Evolutionary conservation across 352 stramenopile genomes (phyloP).

Genomic region (Albugo laibachii): DNA sequence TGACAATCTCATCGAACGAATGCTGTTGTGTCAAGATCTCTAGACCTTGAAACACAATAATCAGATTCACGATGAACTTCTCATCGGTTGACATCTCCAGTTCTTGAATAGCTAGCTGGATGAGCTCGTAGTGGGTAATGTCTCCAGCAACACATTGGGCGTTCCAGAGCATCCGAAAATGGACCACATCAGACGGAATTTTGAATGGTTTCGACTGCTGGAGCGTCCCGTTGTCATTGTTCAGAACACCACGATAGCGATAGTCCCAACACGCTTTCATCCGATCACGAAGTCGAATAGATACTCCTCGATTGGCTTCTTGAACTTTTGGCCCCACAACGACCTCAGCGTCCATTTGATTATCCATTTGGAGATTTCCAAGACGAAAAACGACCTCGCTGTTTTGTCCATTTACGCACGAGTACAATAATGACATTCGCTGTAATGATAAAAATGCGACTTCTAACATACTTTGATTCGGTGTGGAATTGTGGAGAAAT

Average conservation of each 20-base stretch:
- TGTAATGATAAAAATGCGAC: constrained; percentile 77
- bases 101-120: constrained; percentile 76
- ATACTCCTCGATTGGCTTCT: constrained; percentile 71
- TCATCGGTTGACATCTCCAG: constrained; percentile 79
- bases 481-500: constrained; percentile 52
- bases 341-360: constrained; percentile 77
- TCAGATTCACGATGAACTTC: constrained; percentile 80
- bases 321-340: constrained; percentile 66
- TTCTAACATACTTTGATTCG: constrained; percentile 60
- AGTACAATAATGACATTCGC: constrained; percentile 56
- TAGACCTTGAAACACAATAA: constrained; percentile 75
- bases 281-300: constrained; percentile 59
- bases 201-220: not conserved
- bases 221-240: constrained; percentile 33
- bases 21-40: constrained; percentile 49
- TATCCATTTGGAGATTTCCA: constrained; percentile 78
- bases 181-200: constrained; percentile 24
- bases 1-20: constrained; percentile 63
- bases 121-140: constrained; percentile 69
- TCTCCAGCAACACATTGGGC: constrained; percentile 48
- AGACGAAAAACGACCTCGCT: constrained; percentile 67
- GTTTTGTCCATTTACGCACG: constrained; percentile 34
- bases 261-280: constrained; percentile 74
- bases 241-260: constrained; percentile 59
- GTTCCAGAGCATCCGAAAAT: constrained; percentile 80